A percentile compares a stretch with the other conserved stretches of the same genome.
Evolutionary conservation across 73 alveolate genomes (phyloP).

Genomic region (Urostyla sp.): DNA sequence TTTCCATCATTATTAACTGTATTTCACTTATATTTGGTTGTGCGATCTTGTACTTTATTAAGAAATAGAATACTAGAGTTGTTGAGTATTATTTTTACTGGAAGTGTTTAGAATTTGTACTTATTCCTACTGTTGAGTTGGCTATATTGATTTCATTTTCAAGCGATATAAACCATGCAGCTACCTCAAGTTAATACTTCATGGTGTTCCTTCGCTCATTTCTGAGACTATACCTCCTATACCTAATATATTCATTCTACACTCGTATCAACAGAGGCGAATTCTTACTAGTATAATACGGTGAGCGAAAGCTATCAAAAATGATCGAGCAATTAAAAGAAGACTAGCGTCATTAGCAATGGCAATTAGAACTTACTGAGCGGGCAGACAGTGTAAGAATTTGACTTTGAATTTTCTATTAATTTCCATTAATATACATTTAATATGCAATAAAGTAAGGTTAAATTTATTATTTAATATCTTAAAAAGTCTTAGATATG

Average conservation of each 20-base stretch:
- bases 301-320: constrained; percentile 9
- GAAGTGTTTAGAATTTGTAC: neutral
- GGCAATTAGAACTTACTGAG: constrained; percentile 31
- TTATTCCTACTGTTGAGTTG: constrained; percentile 15
- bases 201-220: neutral
- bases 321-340: constrained; percentile 27
- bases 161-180: neutral
- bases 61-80: neutral
- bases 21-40: neutral
- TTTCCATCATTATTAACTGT: neutral
- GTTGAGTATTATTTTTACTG: constrained; percentile 4
- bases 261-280: constrained; percentile 17
- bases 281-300: constrained; percentile 5
- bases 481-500: constrained; percentile 18
- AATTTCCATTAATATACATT: no score
- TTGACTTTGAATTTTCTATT: no score
- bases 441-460: neutral
- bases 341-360: neutral
- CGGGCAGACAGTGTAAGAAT: constrained; percentile 27
- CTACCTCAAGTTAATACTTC: neutral
- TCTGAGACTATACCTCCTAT: neutral
- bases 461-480: constrained; percentile 39
- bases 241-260: constrained; percentile 18
- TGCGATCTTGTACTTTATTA: neutral
- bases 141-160: neutral